Evolutionary conservation across 164 flowering plant species (phyloP), one percentile per base, ranked within the genome.

Genomic region (Vitis vinifera): DNA sequence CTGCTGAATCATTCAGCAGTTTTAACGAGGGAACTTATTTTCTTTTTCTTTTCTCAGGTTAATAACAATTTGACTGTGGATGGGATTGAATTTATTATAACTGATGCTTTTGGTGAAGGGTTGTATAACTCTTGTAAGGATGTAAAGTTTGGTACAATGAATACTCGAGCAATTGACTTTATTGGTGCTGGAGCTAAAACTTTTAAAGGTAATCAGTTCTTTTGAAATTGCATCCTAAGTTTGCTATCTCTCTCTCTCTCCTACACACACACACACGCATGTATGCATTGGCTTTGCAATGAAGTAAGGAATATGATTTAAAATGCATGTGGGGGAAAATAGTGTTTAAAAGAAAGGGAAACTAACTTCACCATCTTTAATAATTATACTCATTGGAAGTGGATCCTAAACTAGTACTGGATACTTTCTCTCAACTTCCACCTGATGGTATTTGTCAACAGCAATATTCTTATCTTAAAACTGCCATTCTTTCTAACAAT

Each of bases 111-210:
- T 84, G 98, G 98, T 68, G 85, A 89, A 82, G 96, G 93, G 79
- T 76, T 92, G 69, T 96, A 78, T 69, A 81, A 89, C 73, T 90
- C 99, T 48, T 96, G 99, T 90, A 93, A 96, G 85, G 99, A 96
- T 75, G 99, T 96, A 48, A 96, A 96, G 79, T 93, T 89, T 81
- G 98, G 99, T 59, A 89, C 93, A 15, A 88, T 92, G 97, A 96
- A 96, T 73, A 85, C 88, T 53, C 87, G 91, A 52, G 97, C 97
- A 63, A 78, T 96, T 44, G 90, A 86, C 19, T 91, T 93, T 73
- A 81, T 96, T 78, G 99, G 99, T 77, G 96, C 89, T 4, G 96
- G 96, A 68, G 99, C 99, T 80, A 75, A 87, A 77, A 90, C 76
- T 74, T 92, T 85, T 76, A 78, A 79, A 86, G 99, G 99, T 96